These are phyloP conservation scores for Aspergillus sp. DNA, from an alignment of 2,329 filamentous ascomycete species.

Conservation along the genomic window DNA sequence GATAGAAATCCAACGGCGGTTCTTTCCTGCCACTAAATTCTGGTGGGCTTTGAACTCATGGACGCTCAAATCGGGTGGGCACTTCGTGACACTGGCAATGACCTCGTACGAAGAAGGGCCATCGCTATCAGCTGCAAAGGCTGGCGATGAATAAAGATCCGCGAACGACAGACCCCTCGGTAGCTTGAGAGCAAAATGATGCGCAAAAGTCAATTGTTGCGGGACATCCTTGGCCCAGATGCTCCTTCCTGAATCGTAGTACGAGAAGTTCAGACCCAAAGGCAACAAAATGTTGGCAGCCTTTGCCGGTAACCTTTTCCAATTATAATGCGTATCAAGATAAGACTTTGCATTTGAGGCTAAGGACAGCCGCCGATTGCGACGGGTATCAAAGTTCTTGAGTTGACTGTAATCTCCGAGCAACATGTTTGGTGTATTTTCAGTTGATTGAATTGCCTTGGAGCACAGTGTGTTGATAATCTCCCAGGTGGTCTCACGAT, in stretches of 20 bases:
- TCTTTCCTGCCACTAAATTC: constrained; percentile 39
- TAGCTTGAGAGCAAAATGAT: constrained; percentile 40
- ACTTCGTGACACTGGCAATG: constrained; percentile 43
- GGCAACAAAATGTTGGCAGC: constrained; percentile 42
- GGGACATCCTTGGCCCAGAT: constrained; percentile 36
- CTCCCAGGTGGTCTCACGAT: constrained; percentile 50
- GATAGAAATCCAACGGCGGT: constrained; percentile 45
- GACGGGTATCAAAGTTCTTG: constrained; percentile 11
- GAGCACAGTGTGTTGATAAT: constrained; percentile 38
- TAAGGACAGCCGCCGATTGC: constrained; percentile 27
- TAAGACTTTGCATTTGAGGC: constrained; percentile 46
- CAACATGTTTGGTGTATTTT: constrained; percentile 15
- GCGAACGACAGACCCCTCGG: constrained; percentile 35
- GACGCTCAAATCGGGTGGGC: constrained; percentile 41
- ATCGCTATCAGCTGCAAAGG: constrained; percentile 24
- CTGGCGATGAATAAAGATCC: constrained; percentile 15
- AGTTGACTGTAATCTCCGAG: constrained; percentile 32
- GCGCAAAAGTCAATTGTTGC: constrained; percentile 37
- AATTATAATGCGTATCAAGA: constrained; percentile 45
- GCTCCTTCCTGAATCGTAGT: constrained; percentile 40
- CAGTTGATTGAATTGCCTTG: constrained; percentile 7
- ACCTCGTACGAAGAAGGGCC: constrained; percentile 48
- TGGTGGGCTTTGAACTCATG: constrained; percentile 49
- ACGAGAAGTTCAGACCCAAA: constrained; percentile 43
- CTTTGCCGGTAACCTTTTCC: constrained; percentile 35